Evolutionary conservation across 2,329 filamentous ascomycete genomes (phyloP).

Genomic region (Pseudophaeomoniella oleicola): DNA sequence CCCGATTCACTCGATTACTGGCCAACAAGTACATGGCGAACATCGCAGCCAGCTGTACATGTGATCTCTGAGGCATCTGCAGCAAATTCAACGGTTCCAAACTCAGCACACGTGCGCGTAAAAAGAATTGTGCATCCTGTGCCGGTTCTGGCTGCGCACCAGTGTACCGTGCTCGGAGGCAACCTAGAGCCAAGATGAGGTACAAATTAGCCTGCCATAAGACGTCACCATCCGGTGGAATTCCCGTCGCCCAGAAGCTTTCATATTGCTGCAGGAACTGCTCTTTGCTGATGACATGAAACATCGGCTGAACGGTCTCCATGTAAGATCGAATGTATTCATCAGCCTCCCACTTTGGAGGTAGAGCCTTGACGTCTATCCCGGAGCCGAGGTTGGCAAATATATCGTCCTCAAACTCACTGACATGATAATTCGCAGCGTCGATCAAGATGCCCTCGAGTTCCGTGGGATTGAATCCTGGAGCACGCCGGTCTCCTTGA

Average conservation of each 20-base stretch:
- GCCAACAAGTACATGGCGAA: slow-evolving; percentile 23
- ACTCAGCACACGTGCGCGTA: slow-evolving; percentile 18
- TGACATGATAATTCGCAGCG: slow-evolving; percentile 20
- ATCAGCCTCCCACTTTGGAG: slow-evolving; percentile 16
- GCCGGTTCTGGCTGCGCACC: slow-evolving; percentile 5
- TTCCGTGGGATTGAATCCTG: slow-evolving; percentile 3
- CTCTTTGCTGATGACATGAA: slow-evolving; percentile 22
- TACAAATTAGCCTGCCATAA: slow-evolving; percentile 24
- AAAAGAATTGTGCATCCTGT: slow-evolving; percentile 19
- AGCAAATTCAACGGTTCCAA: slow-evolving; percentile 14
- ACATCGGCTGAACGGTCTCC: slow-evolving; percentile 20
- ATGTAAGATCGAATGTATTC: slow-evolving; percentile 21
- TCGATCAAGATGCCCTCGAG: slow-evolving; percentile 8
- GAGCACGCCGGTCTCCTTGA: slow-evolving; percentile 1
- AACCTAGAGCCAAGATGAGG: slow-evolving; percentile 25
- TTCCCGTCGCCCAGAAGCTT: slow-evolving; percentile 11
- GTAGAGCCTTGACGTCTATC: slow-evolving; percentile 19
- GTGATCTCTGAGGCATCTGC: slow-evolving; percentile 19
- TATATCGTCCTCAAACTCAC: slow-evolving; percentile 12
- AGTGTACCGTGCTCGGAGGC: slow-evolving; percentile 14
- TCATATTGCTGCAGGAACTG: slow-evolving; percentile 18
- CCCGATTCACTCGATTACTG: slow-evolving; percentile 23
- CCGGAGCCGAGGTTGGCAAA: slow-evolving; percentile 11
- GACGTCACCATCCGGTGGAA: slow-evolving; percentile 6
- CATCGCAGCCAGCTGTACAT: slow-evolving; percentile 22